Evolutionary conservation across 176 grass and related monocot species (phyloP).

Genomic region (Musa schizocarpa): DNA sequence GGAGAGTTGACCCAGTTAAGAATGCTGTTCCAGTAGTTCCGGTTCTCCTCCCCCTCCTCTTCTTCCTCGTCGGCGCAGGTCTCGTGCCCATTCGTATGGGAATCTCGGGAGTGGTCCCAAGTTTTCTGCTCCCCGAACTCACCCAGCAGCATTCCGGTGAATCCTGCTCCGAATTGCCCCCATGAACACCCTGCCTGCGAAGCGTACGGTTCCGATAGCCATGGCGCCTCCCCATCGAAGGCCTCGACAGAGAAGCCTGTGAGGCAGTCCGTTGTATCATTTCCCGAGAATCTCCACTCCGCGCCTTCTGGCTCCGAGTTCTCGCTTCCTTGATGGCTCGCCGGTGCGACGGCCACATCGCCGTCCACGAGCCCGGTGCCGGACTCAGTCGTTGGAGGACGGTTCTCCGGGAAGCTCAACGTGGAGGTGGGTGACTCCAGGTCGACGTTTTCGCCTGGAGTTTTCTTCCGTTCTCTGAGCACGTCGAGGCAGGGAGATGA

Average conservation of each 20-base stretch:
- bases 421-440: slow-evolving; percentile 87
- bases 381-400: slow-evolving; percentile 17
- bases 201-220: slow-evolving; percentile 35
- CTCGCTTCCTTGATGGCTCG: slow-evolving; percentile 13
- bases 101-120: slow-evolving; percentile 59
- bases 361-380: slow-evolving; percentile 25
- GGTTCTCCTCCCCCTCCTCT: slow-evolving; percentile 46
- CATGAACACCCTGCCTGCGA: background rate
- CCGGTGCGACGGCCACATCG: slow-evolving; percentile 15
- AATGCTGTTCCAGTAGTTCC: slow-evolving; percentile 84
- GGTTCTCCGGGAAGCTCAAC: slow-evolving; percentile 53
- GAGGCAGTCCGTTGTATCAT: slow-evolving; percentile 1
- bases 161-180: slow-evolving; percentile 27
- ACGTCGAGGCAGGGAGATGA: slow-evolving; percentile 40
- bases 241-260: background rate
- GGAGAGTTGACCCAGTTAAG: slow-evolving; percentile 64
- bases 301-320: slow-evolving; percentile 32
- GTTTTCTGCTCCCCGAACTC: slow-evolving; percentile 35
- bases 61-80: slow-evolving; percentile 27
- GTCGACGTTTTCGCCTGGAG: slow-evolving; percentile 33
- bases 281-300: slow-evolving; percentile 46
- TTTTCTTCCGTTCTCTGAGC: slow-evolving; percentile 35
- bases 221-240: slow-evolving; percentile 36
- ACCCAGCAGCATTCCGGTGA: slow-evolving; percentile 58
- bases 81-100: slow-evolving; percentile 37